Evolutionary conservation across 78 protist species (phyloP), one percentile per base, ranked within the genome.

Genomic region (Dictyostelium brefeldianum): DNA sequence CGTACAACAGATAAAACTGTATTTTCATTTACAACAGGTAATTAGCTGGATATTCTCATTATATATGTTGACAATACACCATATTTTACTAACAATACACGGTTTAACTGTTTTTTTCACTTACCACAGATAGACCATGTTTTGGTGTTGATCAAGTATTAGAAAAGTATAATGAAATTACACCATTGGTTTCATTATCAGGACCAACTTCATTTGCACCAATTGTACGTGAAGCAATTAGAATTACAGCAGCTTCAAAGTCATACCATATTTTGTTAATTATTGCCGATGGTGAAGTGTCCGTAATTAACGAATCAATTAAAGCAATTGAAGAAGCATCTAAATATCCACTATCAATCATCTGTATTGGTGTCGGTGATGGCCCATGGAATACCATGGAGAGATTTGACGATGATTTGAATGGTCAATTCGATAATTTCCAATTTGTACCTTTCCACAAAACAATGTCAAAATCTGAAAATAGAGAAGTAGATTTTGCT

Each of bases 201-300:
- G 98, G 98, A 2, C 98, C 98, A 62, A 97, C 98, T 36, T 64
- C 74, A 41, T 97, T 97, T 73, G 96, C 96, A 8, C 96, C 96
- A 20, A 67, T 71, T 0, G 71, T 80, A 47, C 36, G 80, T 15
- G 90, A 70, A 20, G 80, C 96, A 6, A 91, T 95, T 15, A 77
- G 81, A 31, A 89, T 95, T 41, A 90, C 82, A 3, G 65, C 80
- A 0, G 85, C 48, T 9, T 36, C 89, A 11, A 51, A 78, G 20
- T 43, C 54, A 11, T 95, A 95, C 50, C 96, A 95, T 29, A 95
- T 95, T 47, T 53, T 95, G 9, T 87, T 95, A 5, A 95, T 95
- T 47, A 95, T 95, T 57, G 95, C 95, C 0, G 96, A 95, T 74
- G 96, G 96, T 81, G 82, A 80, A 70, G 96, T 94, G 11, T 84